Evolutionary conservation across 208 protist species (phyloP).

Genomic region (Acanthamoeba healyi): DNA sequence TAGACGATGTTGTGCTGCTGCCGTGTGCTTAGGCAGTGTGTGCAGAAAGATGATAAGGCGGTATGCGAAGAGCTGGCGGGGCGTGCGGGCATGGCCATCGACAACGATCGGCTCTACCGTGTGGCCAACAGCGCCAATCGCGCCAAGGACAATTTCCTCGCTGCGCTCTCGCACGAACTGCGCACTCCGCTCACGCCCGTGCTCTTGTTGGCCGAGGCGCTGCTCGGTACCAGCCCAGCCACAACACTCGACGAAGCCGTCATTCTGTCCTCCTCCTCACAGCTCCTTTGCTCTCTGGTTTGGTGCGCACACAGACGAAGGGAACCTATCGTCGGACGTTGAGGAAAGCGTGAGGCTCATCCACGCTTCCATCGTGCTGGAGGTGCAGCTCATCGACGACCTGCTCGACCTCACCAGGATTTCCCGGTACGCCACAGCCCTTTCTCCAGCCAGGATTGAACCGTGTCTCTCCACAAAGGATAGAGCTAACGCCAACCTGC

Average conservation of each 20-base stretch:
- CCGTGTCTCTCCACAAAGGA: not conserved
- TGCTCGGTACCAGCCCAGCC: not conserved
- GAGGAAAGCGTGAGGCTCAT: not conserved
- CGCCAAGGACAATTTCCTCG: constrained; percentile 43
- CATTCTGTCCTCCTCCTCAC: not conserved
- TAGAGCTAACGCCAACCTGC: not conserved
- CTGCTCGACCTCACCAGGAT: constrained; percentile 66
- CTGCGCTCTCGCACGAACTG: constrained; percentile 52
- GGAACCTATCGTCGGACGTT: not conserved
- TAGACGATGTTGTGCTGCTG: too few relatives aligned
- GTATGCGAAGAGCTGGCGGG: not conserved
- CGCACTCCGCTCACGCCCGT: constrained; percentile 23
- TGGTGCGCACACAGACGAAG: not conserved
- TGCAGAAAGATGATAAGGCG: not conserved
- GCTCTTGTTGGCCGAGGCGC: not conserved
- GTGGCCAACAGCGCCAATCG: not conserved
- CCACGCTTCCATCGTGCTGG: not conserved
- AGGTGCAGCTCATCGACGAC: constrained; percentile 64
- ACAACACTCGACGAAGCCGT: too few relatives aligned
- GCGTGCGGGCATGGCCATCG: not conserved
- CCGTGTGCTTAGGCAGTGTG: too few relatives aligned
- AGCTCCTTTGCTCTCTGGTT: not conserved
- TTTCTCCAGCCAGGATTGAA: not conserved
- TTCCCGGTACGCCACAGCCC: not conserved
- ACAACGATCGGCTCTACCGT: not conserved